Evolutionary conservation across 2,329 filamentous ascomycete genomes (phyloP).

Genomic region (Didymella pinodella): DNA sequence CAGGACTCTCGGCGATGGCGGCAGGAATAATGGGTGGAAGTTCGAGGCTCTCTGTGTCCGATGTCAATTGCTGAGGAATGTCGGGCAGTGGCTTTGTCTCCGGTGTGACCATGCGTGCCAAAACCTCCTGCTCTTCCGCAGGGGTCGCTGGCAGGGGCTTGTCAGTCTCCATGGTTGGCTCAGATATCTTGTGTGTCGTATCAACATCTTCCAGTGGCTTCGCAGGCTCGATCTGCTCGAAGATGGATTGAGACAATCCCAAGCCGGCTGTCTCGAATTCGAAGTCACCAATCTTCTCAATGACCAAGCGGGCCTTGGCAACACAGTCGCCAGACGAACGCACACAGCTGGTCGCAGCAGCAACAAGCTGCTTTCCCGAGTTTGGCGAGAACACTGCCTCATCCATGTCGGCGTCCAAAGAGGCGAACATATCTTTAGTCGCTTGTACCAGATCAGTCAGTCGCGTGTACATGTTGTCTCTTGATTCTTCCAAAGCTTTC

Average conservation of each 20-base stretch:
- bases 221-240: conserved; percentile 33
- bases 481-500: conserved; percentile 71
- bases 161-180: conserved; percentile 39
- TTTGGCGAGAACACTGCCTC: conserved; percentile 83
- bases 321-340: conserved; percentile 91
- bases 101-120: conserved; percentile 55
- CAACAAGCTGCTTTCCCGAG: conserved; percentile 76
- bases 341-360: conserved; percentile 85
- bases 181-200: conserved; percentile 24
- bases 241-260: conserved; percentile 52
- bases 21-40: conserved; percentile 33
- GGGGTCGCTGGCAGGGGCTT: conserved; percentile 51
- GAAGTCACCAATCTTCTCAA: conserved; percentile 90
- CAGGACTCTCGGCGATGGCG: conserved; percentile 30
- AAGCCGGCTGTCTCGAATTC: conserved; percentile 66
- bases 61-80: conserved; percentile 60
- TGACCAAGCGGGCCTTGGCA: conserved; percentile 81
- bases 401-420: conserved; percentile 70
- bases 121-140: conserved; percentile 48
- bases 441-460: conserved; percentile 82
- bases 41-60: conserved; percentile 35
- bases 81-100: conserved; percentile 74
- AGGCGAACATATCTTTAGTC: conserved; percentile 78
- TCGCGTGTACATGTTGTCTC: conserved; percentile 78
- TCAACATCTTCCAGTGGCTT: conserved; percentile 23